Evolutionary conservation across 441 rosid genomes (phyloP), one percentile per base, ranked within the genome.

Genomic region (Gossypium schwendimanii): DNA sequence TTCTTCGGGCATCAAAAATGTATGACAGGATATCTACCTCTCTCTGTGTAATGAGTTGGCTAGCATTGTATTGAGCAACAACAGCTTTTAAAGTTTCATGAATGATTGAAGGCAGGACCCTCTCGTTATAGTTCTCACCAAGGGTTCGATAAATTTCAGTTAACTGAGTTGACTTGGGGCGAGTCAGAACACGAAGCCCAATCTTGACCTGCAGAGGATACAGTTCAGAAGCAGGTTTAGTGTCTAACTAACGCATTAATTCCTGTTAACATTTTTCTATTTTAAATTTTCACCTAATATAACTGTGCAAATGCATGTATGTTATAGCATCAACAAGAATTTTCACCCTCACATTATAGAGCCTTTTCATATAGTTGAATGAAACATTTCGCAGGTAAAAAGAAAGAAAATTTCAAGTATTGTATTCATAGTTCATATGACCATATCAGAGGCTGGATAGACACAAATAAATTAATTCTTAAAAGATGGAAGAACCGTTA

Each of bases 61-160:
- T 93, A 50, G 98, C 98, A 86, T 93, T 93, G 84, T 91, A 91
- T 80, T 87, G 98, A 3, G 98, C 97, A 78, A 93, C 97, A 63
- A 93, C 97, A 26, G 94, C 87, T 83, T 93, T 93, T 85, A 93
- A 78, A 66, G 98, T 93, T 81, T 93, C 98, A 77, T 91, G 91
- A 69, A 90, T 87, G 58, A 91, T 90, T 15, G 97, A 91, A 44
- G 98, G 98, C 67, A 91, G 83, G 73, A 93, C 97, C 80, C 96
- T 91, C 77, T 93, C 97, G 62, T 87, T 90, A 65, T 90, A 93
- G 74, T 88, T 90, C 87, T 90, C 91, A 73, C 96, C 98, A 81
- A 93, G 87, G 5, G 84, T 81, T 61, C 97, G 84, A 72, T 90
- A 93, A 73, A 91, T 75, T 67, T 85, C 79, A 74, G 98, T 97